Base-by-base conservation (phyloP, 768 basidiomycete genomes). In the Leccinum olivaceopallidum region DNA sequence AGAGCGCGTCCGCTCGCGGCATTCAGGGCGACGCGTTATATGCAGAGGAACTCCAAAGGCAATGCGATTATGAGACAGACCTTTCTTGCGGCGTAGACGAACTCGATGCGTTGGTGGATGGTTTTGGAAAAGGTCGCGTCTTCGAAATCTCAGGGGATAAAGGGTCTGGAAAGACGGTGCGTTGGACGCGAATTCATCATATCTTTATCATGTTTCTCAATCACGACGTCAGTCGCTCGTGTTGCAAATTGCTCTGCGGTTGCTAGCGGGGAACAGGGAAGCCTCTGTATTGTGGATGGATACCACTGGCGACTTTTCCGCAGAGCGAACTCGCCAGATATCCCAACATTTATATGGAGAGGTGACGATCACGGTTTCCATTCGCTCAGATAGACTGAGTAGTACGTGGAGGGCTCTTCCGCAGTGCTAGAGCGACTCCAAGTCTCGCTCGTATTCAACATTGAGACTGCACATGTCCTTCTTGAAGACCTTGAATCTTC, bases 71-170 rank as follows among this genome's bases (percentile, higher is more conserved):
- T 26, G 55, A 67, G 10, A 49, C 55, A 18, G 22, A 62, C 51
- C 30, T 69, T 8, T 66, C 65, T 13, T 67, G 69, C 44, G 85
- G 85, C 13, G 68, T 86, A 3, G 69, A 69, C 4, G 76, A 77
- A 50, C 73, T 90, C 26, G 88, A 90, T 66, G 69, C 67, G 13
- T 68, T 89, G 12, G 73, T 89, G 20, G 71, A 70, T 26, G 82
- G 82, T 1, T 78, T 88, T 55, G 77, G 77, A n/a, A 75, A 76
- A 20, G 75, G 79, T 51, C 78, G 79, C 24, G 77, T 92, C 14
- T 75, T 89, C 54, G 89, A 92, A 66, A 77, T 92, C 39, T 86
- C 89, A 30, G 91, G 90, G 10, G 82, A 85, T 20, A 79, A 73
- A 68, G 79, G 77, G 7, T 83, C 85, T 14, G 89, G 89, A 36